These are phyloP conservation scores for Candida pseudoglaebosa DNA, from an alignment of 805 yeast species.

Conservation along the genomic window DNA sequence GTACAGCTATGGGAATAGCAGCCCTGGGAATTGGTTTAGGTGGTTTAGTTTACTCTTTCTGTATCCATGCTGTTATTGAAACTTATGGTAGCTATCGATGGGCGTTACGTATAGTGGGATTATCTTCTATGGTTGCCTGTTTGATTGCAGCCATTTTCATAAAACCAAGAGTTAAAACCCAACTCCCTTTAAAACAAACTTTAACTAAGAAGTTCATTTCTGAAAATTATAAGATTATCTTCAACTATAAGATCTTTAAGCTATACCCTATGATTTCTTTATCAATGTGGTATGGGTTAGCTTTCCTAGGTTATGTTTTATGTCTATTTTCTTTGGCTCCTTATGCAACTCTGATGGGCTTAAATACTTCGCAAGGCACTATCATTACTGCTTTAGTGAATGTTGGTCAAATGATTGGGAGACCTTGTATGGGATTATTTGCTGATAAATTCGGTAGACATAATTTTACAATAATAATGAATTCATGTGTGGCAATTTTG, in stretches of 20 bases:
- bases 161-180: conserved; percentile 39
- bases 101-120: conserved; percentile 41
- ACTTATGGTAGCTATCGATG: conserved; percentile 40
- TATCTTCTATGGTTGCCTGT: conserved; percentile 28
- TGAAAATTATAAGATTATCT: conserved; percentile 28
- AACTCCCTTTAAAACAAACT: conserved; percentile 20
- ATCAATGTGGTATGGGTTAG: conserved; percentile 34
- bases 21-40: conserved; percentile 51
- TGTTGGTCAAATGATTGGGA: conserved; percentile 46
- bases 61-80: conserved; percentile 35
- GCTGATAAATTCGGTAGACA: conserved; percentile 48
- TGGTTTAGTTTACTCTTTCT: conserved; percentile 47
- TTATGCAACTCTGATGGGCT: conserved; percentile 43
- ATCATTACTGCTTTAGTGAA: conserved; percentile 33
- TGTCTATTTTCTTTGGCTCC: conserved; percentile 36
- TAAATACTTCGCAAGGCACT: conserved; percentile 28
- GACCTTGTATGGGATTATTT: conserved; percentile 44
- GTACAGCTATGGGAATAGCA: conserved; percentile 47
- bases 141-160: conserved; percentile 39
- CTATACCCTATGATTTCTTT: conserved; percentile 19
- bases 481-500: conserved; percentile 21
- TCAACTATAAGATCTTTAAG: conserved; percentile 27
- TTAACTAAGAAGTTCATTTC: conserved; percentile 16
- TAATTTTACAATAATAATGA: conserved; percentile 26
- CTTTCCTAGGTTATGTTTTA: conserved; percentile 34